A percentile compares a stretch with the other conserved stretches of the same genome.
Evolutionary conservation across 805 yeast species (phyloP).

Genomic region (Priceomyces medius): DNA sequence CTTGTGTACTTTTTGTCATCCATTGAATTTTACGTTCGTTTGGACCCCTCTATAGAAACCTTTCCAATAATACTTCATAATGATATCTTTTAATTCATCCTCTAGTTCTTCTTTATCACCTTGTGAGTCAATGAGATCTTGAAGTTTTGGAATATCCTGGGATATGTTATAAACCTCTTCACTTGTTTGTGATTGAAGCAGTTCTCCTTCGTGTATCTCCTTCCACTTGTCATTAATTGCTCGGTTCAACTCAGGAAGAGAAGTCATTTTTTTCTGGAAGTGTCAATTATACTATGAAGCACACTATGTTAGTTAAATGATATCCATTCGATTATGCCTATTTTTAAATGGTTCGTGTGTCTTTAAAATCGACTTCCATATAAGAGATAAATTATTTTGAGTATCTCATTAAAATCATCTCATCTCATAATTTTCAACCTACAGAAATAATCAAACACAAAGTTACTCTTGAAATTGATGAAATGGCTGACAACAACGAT

Average conservation of each 20-base stretch:
- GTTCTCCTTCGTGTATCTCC: neutral
- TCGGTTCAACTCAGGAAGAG: neutral
- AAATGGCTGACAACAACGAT: constrained; percentile 5
- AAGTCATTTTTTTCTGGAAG: neutral
- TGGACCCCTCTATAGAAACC: constrained; percentile 28
- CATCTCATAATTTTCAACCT: constrained; percentile 7
- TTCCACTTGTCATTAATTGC: constrained; percentile 2
- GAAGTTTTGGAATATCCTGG: constrained; percentile 16
- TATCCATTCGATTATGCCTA: too few relatives aligned
- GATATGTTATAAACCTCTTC: constrained; percentile 6
- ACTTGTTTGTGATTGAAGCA: neutral
- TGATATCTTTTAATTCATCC: constrained; percentile 22
- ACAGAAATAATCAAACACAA: neutral
- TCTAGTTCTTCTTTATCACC: constrained; percentile 15
- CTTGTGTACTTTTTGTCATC: neutral
- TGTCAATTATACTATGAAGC: too few relatives aligned
- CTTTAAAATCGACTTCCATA: too few relatives aligned
- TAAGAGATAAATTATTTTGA: too few relatives aligned
- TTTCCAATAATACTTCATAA: constrained; percentile 33
- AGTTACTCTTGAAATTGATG: neutral
- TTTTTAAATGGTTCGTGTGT: too few relatives aligned
- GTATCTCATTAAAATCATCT: neutral
- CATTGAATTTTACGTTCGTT: neutral
- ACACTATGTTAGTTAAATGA: too few relatives aligned
- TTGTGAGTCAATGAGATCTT: constrained; percentile 15